Evolutionary conservation across 2,329 filamentous ascomycete species (phyloP), one percentile per base, ranked within the genome.

Genomic region (Raffaelea ambrosiae): DNA sequence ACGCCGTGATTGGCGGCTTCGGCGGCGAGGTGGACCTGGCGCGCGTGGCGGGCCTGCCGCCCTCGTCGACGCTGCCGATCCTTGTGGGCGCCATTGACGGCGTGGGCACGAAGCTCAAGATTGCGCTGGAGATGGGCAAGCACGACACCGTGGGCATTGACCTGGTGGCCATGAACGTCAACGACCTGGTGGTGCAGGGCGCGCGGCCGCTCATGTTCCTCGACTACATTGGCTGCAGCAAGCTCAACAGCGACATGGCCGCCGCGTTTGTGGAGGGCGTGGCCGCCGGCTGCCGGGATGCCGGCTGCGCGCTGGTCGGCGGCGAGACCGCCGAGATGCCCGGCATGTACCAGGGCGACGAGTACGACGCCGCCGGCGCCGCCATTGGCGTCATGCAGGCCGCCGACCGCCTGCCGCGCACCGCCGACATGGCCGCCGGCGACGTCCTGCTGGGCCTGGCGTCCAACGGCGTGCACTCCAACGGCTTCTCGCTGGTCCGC

Each of bases 291-390:
- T 98, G 93, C 68, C 80, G 81, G 51, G 79, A 89, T 60, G 81
- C 91, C 1, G 84, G 84, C 40, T 95, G 91, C 61, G 90, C 90
- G 16, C 77, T 98, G 3, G 86, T 97, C n/a, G 93, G 93, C 36
- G 93, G 93, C 40, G 93, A 98, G 69, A 98, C 93, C 1, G 93
- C 93, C 7, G 93, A 98, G 69, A 97, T 98, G 93, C 91, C 91
- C 0, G 90, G 90, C 47, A 88, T 97, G 73, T 96, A 95, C 70
- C 75, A 83, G 54, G 81, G 79, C 46, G 86, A 88, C 44, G 88
- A 94, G 61, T 98, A 97, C 64, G 93, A 98, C 59, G 89, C 90
- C 8, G 90, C 88, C 20, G 93, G 93, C 53, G 86, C 86, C 36
- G 91, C 91, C 18, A 83, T 95, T 41, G 93, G 93, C 48, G 88